Evolutionary conservation across 176 grass and related monocot genomes (phyloP), one percentile per base, ranked within the genome.

Genomic region (Zizania latifolia): DNA sequence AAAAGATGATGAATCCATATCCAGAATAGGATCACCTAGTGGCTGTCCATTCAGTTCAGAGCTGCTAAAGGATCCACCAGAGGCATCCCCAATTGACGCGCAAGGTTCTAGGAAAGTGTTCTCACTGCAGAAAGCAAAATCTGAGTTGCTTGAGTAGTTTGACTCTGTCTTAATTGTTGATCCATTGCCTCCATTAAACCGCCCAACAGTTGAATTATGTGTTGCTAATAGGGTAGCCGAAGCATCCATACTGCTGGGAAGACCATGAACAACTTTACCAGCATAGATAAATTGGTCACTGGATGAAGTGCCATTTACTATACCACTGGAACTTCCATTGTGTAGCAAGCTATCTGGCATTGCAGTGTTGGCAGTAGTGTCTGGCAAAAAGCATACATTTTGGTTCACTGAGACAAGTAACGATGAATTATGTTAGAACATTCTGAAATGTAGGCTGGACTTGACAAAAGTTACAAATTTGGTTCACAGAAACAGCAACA

Each of bases 21-120:
- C 95, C 72, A 86, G 13, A 64, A 95, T 69, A 75, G 86, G 80
- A 68, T 86, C 81, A 24, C 77, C 68, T 45, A 94, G 38, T 63
- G 87, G 79, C 73, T 94, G 84, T 32, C 91, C 89, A 64, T 88
- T 94, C 79, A 99, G 87, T 23, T 99, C 95, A 59, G 89, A 86
- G 65, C 86, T 92, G 65, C 84, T 88, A 75, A 90, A 99, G 17
- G 94, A 98, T 74, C 86, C 94, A 83, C 80, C 88, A 34, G 94
- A 88, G 54, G 80, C 84, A 86, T 98, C 94, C 89, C 83, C 91
- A 63, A 94, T 77, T 6, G 91, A 84, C 10, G 86, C 89, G 29
- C 69, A 79, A 43, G 85, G 53, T 74, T 99, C 95, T 83, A 99
- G 83, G 68, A 94, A 94, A 43, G 80, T 5, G 14, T 62, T 77